phyloP scores from a whole-genome alignment of 257 asterid species.

The Solanum chilense region DNA sequence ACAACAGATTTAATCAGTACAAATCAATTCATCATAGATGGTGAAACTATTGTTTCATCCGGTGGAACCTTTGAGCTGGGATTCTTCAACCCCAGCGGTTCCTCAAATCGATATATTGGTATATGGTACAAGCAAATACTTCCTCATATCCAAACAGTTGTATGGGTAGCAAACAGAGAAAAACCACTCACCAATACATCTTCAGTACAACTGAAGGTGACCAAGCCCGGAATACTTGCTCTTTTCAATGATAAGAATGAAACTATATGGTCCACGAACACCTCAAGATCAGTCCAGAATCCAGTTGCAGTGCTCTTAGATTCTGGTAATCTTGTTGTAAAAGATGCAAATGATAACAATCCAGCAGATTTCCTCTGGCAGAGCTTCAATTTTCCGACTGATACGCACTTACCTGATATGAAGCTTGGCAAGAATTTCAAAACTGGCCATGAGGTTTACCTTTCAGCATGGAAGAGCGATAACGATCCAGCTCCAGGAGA shows the following conservation, averaged over 20 bases:
- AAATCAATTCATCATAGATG: neutral
- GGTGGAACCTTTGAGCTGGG: neutral
- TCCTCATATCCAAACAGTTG: neutral
- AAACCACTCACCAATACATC: neutral
- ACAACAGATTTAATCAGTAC: neutral
- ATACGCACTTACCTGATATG: slow-evolving; percentile 12
- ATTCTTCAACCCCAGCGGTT: neutral
- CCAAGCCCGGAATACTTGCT: neutral
- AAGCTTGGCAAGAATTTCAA: slow-evolving; percentile 16
- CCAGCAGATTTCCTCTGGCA: slow-evolving; percentile 13
- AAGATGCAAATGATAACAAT: slow-evolving; percentile 12
- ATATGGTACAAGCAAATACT: neutral
- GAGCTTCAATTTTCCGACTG: slow-evolving; percentile 18
- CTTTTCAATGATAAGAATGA: neutral
- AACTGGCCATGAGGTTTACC: slow-evolving; percentile 7
- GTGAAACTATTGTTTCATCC: neutral
- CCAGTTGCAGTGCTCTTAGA: slow-evolving; percentile 16
- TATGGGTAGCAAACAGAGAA: slow-evolving; percentile 1
- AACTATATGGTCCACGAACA: slow-evolving; percentile 12
- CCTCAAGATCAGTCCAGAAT: neutral
- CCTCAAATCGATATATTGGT: neutral
- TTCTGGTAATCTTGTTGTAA: slow-evolving; percentile 27
- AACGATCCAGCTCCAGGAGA: slow-evolving; percentile 30
- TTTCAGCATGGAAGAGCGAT: slow-evolving; percentile 24
- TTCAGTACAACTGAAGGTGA: neutral